phyloP scores from a whole-genome alignment of 2,329 filamentous ascomycete species.

The Diplodia seriata region DNA sequence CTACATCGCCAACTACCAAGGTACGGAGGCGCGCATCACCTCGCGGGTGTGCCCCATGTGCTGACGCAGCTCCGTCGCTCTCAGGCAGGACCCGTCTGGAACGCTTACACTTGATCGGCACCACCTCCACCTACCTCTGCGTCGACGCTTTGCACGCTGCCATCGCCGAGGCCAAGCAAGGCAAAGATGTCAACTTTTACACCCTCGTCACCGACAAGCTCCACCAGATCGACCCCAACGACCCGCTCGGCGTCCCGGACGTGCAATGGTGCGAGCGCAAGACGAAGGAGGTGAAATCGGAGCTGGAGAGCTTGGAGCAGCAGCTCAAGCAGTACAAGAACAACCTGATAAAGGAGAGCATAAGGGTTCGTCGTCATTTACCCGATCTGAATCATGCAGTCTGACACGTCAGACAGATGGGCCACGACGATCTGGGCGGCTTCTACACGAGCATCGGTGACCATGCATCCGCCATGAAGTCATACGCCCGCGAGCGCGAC shows the following conservation, averaged over 20 bases:
- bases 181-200: conserved; percentile 77
- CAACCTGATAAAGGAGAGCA: conserved; percentile 96
- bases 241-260: conserved; percentile 72
- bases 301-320: conserved; percentile 77
- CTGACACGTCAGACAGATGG: conserved; percentile 68
- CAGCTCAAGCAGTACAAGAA: conserved; percentile 95
- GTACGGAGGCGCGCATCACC: conserved; percentile 56
- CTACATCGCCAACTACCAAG: conserved; percentile 88
- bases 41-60: not conserved
- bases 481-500: conserved; percentile 86
- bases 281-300: conserved; percentile 69
- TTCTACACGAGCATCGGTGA: conserved; percentile 83
- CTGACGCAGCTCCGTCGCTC: conserved; percentile 8
- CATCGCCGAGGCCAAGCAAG: conserved; percentile 75
- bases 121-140: conserved; percentile 75
- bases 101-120: conserved; percentile 82
- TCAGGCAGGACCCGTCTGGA: conserved; percentile 81
- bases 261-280: conserved; percentile 75
- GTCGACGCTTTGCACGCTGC: conserved; percentile 82
- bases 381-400: not conserved
- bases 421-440: conserved; percentile 86
- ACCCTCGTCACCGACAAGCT: conserved; percentile 71
- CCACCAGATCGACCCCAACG: conserved; percentile 66
- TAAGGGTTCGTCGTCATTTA: conserved; percentile 67
- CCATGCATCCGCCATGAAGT: conserved; percentile 73